Percentiles rank a stretch among this genome's conserved stretches.
Conservation (phyloP, 176 grass and related monocot species). For the Eragrostis nindensis region DNA sequence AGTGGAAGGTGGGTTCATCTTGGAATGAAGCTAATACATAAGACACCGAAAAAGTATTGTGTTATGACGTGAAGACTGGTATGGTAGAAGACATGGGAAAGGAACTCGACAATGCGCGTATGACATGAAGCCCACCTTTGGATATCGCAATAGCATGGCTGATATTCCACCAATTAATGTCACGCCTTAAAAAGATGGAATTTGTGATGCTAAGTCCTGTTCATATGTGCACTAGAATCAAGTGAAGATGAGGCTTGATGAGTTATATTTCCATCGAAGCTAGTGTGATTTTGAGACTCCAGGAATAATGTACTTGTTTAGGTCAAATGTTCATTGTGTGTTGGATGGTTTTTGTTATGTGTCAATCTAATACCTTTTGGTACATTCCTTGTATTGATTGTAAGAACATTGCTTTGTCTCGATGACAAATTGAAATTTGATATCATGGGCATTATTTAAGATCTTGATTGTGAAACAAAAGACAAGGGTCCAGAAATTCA, state of each 20-base stretch:
- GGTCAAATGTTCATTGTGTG: too few relatives aligned
- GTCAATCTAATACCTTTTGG: too few relatives aligned
- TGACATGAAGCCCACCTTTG: not conserved
- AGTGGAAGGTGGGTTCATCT: conserved; percentile 4
- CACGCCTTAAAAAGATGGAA: not conserved
- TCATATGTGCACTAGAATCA: not conserved
- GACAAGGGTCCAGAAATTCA: too few relatives aligned
- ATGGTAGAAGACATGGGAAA: not conserved
- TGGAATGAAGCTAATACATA: not conserved
- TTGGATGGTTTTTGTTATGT: too few relatives aligned
- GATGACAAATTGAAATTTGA: too few relatives aligned
- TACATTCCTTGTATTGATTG: too few relatives aligned
- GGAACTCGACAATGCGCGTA: not conserved
- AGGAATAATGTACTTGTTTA: too few relatives aligned
- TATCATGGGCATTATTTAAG: too few relatives aligned
- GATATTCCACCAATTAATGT: not conserved
- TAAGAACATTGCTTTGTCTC: too few relatives aligned
- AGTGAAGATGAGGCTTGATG: not conserved
- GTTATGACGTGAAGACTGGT: not conserved
- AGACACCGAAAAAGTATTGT: not conserved
- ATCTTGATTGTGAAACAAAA: too few relatives aligned
- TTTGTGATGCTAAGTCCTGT: not conserved
- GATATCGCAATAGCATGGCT: conserved; percentile 26
- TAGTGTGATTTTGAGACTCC: too few relatives aligned
- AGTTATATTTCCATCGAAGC: not conserved